A percentile compares a stretch with the other conserved stretches of the same genome.
Conservation (phyloP, 495 filamentous ascomycete genomes). For the Rhizodiscina lignyota region DNA sequence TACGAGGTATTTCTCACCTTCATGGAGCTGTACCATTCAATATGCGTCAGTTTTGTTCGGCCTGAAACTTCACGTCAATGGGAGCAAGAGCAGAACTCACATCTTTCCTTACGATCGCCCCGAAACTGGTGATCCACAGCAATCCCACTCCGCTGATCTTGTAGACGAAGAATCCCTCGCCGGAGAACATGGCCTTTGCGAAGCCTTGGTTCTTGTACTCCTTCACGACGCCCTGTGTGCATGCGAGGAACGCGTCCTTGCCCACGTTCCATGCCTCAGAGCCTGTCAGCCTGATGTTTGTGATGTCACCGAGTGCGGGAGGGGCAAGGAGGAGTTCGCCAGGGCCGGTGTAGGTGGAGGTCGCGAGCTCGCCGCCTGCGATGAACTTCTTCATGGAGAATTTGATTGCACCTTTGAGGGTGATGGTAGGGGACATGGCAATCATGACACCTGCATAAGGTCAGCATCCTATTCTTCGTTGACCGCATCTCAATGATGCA, state of each 20-base stretch:
- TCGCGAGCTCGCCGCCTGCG: conserved; percentile 61
- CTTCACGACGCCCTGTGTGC: conserved; percentile 60
- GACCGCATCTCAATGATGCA: neutral
- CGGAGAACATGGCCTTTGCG: conserved; percentile 84
- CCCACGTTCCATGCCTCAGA: conserved; percentile 66
- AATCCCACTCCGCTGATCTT: conserved; percentile 66
- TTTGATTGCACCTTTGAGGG: conserved; percentile 60
- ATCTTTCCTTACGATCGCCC: conserved; percentile 90
- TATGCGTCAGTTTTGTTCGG: neutral
- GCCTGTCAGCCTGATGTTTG: conserved; percentile 52
- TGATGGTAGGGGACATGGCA: conserved; percentile 79
- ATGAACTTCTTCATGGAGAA: conserved; percentile 78
- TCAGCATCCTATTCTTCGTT: conserved; percentile 12
- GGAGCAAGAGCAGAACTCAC: too few relatives aligned
- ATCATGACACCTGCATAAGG: conserved; percentile 91
- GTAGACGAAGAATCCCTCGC: conserved; percentile 85
- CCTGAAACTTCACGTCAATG: too few relatives aligned
- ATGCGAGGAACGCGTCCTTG: conserved; percentile 61
- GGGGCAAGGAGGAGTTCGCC: conserved; percentile 81
- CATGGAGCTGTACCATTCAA: conserved; percentile 35
- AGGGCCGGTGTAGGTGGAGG: conserved; percentile 74
- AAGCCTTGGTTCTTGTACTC: conserved; percentile 77
- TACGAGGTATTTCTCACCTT: conserved; percentile 73
- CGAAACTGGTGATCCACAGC: conserved; percentile 80
- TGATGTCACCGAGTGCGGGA: conserved; percentile 68